Evolutionary conservation across 208 protist species (phyloP).

Genomic region (Angomonas deanei): DNA sequence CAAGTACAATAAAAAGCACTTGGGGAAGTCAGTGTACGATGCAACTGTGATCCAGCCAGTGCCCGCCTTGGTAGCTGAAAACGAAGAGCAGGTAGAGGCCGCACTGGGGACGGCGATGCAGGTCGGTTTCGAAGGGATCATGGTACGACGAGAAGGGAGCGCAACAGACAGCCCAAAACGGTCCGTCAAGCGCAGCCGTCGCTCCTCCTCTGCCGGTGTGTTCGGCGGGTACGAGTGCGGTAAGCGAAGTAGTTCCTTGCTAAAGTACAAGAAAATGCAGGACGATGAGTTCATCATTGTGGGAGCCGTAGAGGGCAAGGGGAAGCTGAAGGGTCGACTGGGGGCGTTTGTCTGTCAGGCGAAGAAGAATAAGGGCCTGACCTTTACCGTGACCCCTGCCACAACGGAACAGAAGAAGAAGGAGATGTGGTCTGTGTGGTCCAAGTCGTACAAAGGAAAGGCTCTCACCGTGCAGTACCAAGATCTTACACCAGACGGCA

Average conservation of each 20-base stretch:
- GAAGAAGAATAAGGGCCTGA: constrained; percentile 14
- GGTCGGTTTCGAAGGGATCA: constrained; percentile 80
- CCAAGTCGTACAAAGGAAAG: constrained; percentile 61
- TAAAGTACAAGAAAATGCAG: constrained; percentile 90
- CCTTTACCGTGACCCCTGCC: constrained; percentile 76
- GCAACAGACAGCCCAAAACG: not conserved
- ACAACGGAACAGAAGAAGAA: constrained; percentile 60
- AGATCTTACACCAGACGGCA: constrained; percentile 67
- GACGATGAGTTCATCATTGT: constrained; percentile 87
- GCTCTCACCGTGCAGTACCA: constrained; percentile 87
- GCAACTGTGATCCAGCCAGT: constrained; percentile 37
- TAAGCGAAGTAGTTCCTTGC: constrained; percentile 63
- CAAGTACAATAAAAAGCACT: constrained; percentile 7
- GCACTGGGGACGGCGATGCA: constrained; percentile 14
- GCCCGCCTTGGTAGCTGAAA: constrained; percentile 30
- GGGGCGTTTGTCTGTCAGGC: constrained; percentile 80
- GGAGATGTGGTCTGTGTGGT: constrained; percentile 62
- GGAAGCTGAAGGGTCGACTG: constrained; percentile 77
- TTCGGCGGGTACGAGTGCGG: constrained; percentile 72
- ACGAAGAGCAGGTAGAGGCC: constrained; percentile 23
- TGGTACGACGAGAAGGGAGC: constrained; percentile 58
- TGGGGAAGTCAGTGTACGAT: constrained; percentile 10
- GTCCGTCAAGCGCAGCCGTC: not conserved
- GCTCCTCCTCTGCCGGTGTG: not conserved
- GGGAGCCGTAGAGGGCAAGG: constrained; percentile 68